A percentile compares a stretch with the other conserved stretches of the same genome.
Evolutionary conservation across 495 filamentous ascomycete species (phyloP).

Genomic region (Aspergillus mulundensis): DNA sequence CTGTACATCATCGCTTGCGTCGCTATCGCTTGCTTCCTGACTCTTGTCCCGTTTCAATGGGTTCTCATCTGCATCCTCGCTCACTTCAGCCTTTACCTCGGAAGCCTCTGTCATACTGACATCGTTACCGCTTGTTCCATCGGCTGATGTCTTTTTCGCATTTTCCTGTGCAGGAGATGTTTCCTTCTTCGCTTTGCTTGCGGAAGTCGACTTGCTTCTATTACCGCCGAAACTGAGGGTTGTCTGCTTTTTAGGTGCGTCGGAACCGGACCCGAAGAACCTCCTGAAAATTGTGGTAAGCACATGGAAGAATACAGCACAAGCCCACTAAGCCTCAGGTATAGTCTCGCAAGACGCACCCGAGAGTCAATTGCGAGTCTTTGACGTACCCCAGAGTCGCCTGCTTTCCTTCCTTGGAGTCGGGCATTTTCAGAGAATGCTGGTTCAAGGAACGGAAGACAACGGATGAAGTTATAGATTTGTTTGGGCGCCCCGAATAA

Average conservation of each 20-base stretch:
- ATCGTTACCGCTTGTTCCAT: constrained; percentile 43
- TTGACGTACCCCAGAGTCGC: constrained; percentile 91
- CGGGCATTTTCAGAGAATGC: constrained; percentile 29
- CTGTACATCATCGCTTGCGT: constrained; percentile 49
- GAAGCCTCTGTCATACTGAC: constrained; percentile 27
- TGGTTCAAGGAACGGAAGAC: background rate
- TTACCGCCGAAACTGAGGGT: constrained; percentile 61
- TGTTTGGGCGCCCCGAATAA: background rate
- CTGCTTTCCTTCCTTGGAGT: constrained; percentile 59
- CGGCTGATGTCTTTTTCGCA: constrained; percentile 8
- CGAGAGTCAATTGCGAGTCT: constrained; percentile 71
- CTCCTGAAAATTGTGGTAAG: constrained; percentile 23
- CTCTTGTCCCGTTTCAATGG: constrained; percentile 39
- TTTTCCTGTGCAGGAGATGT: background rate
- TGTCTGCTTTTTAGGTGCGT: constrained; percentile 63
- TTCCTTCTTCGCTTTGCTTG: constrained; percentile 9
- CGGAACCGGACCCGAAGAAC: constrained; percentile 42
- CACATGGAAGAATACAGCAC: background rate
- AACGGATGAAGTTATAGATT: background rate
- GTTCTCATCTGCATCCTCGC: constrained; percentile 25
- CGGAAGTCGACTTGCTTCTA: constrained; percentile 26
- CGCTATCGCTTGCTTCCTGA: constrained; percentile 39
- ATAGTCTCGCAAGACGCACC: constrained; percentile 56
- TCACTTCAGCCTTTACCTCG: constrained; percentile 18
- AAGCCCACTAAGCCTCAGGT: background rate